These are phyloP conservation scores for Pichia sp. DNA, from an alignment of 1,139 yeast genomes.

Conservation along the genomic window DNA sequence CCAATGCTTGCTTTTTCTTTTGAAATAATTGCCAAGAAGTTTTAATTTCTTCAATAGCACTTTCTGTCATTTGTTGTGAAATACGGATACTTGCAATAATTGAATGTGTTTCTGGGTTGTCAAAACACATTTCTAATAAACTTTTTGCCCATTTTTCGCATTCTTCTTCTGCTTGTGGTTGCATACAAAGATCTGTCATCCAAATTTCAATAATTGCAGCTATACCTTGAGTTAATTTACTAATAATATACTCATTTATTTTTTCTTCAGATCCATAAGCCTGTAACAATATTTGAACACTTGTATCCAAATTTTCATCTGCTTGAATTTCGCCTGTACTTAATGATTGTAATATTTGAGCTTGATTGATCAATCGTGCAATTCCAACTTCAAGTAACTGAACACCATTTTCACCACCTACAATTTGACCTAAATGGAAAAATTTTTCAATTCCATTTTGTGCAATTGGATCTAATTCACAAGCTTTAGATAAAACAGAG, in stretches of 20 bases:
- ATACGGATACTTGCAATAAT: constrained; percentile 82
- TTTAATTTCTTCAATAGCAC: constrained; percentile 64
- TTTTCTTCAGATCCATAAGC: constrained; percentile 30
- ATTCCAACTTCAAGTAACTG: constrained; percentile 62
- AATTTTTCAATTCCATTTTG: constrained; percentile 68
- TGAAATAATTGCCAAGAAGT: constrained; percentile 70
- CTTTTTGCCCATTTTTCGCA: constrained; percentile 70
- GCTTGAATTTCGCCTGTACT: constrained; percentile 26
- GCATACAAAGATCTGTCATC: constrained; percentile 99
- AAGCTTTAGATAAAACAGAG: constrained; percentile 53
- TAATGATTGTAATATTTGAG: constrained; percentile 24
- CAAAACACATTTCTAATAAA: constrained; percentile 54
- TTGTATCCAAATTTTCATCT: constrained; percentile 27
- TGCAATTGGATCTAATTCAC: constrained; percentile 66
- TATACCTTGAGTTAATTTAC: constrained; percentile 64
- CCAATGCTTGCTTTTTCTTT: constrained; percentile 43
- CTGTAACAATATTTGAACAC: constrained; percentile 20
- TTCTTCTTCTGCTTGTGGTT: constrained; percentile 72
- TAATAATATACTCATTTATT: constrained; percentile 33
- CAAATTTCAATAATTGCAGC: constrained; percentile 90
- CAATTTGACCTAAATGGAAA: constrained; percentile 82
- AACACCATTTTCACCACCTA: constrained; percentile 78
- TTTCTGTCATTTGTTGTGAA: constrained; percentile 72
- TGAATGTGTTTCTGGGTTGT: constrained; percentile 76
- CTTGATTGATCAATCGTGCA: constrained; percentile 39